These are phyloP conservation scores for Penicillium bialowiezense DNA, from an alignment of 495 filamentous ascomycete genomes.

Conservation along the genomic window DNA sequence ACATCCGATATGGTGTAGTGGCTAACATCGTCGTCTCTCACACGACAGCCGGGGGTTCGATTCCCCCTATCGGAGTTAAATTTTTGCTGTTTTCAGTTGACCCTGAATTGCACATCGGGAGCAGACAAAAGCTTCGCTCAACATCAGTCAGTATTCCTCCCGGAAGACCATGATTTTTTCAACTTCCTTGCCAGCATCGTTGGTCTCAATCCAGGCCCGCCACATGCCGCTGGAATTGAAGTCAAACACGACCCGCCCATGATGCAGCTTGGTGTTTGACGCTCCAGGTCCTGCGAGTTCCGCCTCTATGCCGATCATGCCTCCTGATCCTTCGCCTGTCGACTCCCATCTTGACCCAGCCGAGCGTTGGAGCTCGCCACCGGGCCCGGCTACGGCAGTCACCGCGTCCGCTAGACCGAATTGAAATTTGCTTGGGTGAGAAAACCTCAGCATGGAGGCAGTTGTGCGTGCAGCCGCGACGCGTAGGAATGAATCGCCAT, in stretches of 20 bases:
- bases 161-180: conserved; percentile 64
- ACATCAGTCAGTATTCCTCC: conserved; percentile 34
- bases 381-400: conserved; percentile 61
- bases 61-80: conserved; percentile 20
- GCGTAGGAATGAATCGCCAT: conserved; percentile 86
- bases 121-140: not conserved
- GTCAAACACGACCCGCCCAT: conserved; percentile 62
- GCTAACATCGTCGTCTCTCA: conserved; percentile 38
- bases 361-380: conserved; percentile 71
- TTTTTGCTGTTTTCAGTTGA: not conserved
- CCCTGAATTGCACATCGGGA: too few species aligned
- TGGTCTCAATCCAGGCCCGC: conserved; percentile 73
- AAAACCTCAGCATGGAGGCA: conserved; percentile 70
- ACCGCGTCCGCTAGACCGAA: conserved; percentile 48
- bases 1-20: conserved; percentile 38
- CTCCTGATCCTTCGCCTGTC: conserved; percentile 79
- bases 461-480: conserved; percentile 68
- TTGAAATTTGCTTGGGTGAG: conserved; percentile 25
- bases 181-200: conserved; percentile 53
- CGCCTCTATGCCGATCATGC: conserved; percentile 83
- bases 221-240: conserved; percentile 93
- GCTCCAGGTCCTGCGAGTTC: conserved; percentile 26
- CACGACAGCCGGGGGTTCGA: conserved; percentile 32
- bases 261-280: conserved; percentile 23
- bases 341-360: conserved; percentile 73